Base-by-base conservation (phyloP, 495 filamentous ascomycete species). In the Trichodelitschia bisporula region DNA sequence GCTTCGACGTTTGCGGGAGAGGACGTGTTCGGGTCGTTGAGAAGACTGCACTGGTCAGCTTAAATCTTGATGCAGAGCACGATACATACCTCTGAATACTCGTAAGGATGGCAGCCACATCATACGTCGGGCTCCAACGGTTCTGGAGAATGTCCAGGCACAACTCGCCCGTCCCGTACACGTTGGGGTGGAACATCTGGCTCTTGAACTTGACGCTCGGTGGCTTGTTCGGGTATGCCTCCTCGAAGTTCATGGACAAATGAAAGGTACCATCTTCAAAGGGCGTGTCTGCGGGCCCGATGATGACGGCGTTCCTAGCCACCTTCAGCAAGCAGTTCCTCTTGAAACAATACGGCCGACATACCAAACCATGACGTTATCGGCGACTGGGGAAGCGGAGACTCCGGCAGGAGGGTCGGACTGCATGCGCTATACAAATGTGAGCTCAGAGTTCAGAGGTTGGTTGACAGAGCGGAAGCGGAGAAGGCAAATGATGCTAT, bases 311-410 rank as follows among this genome's bases (percentile, higher is more conserved):
- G 49, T 97, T 97, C 86, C 86, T 97, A 41, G n/a, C n/a, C n/a
- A n/a, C n/a, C n/a, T n/a, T n/a, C n/a, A n/a, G n/a, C n/a, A n/a
- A n/a, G n/a, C n/a, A n/a, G n/a, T n/a, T n/a, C n/a, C n/a, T n/a
- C n/a, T n/a, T n/a, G n/a, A n/a, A n/a, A n/a, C n/a, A n/a, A n/a
- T n/a, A n/a, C n/a, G n/a, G n/a, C n/a, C n/a, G 29, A 28, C 59
- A 40, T 66, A 95, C 86, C 86, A 97, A 30, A 82, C 93, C 86
- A 97, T 95, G 26, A 97, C 86, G 61, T 97, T 97, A 49, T 97
- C 86, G 26, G 84, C 77, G 14, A 97, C 76, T 1, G 86, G 86
- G 20, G 86, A 93, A 20, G 86, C 86, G 34, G 84, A 93, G 26
- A 97, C 86, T 35, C 86, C 86, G 37, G 84, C 89, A 4, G 86